Base-by-base conservation (phyloP, 768 basidiomycete species). In the Leccinellum albellum region DNA sequence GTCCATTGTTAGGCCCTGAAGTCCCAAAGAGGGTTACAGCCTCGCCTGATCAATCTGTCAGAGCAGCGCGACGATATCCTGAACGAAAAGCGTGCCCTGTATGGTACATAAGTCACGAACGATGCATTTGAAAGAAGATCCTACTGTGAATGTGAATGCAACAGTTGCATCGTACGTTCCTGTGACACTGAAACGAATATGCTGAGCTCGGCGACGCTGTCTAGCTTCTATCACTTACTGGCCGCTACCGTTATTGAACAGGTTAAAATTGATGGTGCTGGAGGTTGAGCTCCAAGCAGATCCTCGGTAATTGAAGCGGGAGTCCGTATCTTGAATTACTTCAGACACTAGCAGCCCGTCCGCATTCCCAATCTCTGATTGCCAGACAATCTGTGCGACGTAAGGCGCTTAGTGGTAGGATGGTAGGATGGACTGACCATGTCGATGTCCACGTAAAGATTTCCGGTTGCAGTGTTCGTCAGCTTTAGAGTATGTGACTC, bases 1-100 rank as follows among this genome's bases (percentile, higher is more conserved):
- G 67, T 28, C 75, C 69, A 44, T 69, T 71, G 3, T 58, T 53
- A 4, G 76, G 74, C 4, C 76, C 72, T 1, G 77, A 71, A 20
- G 78, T 74, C 14, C 80, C 79, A 44, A 74, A 81, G 12, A 82
- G 55, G 4, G 75, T 76, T 8, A 82, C 68, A 6, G 73, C 75
- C 48, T 77, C 76, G 44, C 78, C 81, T 77, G 44, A 44, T 21
- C 32, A 20, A 32, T 37, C 10, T 31, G 45, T 58, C 20, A 62
- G 55, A 47, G 45, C 14, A 12, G 32, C 3, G 5, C n/a, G 2
- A 12, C 0, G 20, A 21, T 45, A 14, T 10, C 20, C 5, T 10
- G 17, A 32, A 57, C 8, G 26, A 50, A 2, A 24, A 32, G 40
- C 63, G 47, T 66, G 59, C 71, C 70, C 70, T 71, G 21, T 15